Evolutionary conservation across 805 yeast species (phyloP).

Genomic region (Yarrowia porcina): DNA sequence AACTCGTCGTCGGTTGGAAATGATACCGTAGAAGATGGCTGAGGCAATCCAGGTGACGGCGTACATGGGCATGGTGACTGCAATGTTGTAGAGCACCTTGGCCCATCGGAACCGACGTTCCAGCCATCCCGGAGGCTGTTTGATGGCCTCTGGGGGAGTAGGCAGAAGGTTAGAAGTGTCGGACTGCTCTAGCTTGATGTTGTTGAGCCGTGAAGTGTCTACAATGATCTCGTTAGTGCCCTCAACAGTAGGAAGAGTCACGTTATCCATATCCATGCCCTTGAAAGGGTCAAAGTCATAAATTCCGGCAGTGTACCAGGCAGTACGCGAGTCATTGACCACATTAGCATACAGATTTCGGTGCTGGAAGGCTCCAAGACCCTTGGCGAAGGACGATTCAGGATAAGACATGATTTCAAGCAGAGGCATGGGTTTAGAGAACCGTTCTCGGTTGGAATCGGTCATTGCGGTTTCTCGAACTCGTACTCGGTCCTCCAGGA

Average conservation of each 20-base stretch:
- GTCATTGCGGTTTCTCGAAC: conserved; percentile 21
- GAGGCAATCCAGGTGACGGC: conserved; percentile 43
- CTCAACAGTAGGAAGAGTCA: conserved; percentile 1
- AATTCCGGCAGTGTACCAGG: conserved; percentile 70
- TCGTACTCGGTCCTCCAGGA: conserved; percentile 40
- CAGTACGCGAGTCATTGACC: conserved; percentile 73
- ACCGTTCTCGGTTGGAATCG: conserved; percentile 28
- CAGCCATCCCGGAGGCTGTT: conserved; percentile 25
- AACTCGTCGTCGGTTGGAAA: conserved; percentile 15
- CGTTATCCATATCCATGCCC: conserved; percentile 9
- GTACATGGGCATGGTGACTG: conserved; percentile 25
- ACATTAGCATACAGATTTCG: conserved; percentile 68
- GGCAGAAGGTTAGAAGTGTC: conserved; percentile 3
- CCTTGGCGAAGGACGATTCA: conserved; percentile 56
- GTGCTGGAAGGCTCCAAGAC: conserved; percentile 51
- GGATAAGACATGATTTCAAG: conserved; percentile 64
- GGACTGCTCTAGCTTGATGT: conserved; percentile 10
- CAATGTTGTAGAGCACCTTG: conserved; percentile 19
- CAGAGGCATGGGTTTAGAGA: conserved; percentile 46
- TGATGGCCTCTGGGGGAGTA: conserved; percentile 10
- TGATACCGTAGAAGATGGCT: conserved; percentile 38
- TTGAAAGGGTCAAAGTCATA: conserved; percentile 24
- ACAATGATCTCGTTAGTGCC: conserved; percentile 12
- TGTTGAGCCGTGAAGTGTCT: conserved; percentile 11
- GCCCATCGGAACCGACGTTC: conserved; percentile 27